A percentile compares a stretch with the other conserved stretches of the same genome.
Evolutionary conservation across 129 eudicot species (phyloP).

Genomic region (Tagetes patula): DNA sequence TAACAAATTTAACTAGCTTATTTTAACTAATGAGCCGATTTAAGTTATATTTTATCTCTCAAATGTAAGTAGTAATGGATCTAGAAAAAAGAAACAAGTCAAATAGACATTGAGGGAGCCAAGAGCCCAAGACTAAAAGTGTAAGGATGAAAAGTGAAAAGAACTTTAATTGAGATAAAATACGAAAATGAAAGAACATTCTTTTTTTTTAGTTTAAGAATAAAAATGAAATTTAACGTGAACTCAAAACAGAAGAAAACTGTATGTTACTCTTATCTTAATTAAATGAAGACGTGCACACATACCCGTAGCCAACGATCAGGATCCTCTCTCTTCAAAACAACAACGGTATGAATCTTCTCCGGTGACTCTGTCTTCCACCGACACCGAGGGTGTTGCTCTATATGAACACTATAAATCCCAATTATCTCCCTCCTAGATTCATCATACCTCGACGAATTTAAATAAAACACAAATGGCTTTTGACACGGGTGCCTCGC

Average conservation of each 20-base stretch:
- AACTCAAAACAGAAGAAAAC: background rate
- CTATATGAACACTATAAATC: conserved; percentile 50
- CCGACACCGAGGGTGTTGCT: conserved; percentile 47
- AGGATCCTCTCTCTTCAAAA: conserved; percentile 54
- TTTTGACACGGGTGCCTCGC: conserved; percentile 58
- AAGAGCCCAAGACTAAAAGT: too few species aligned
- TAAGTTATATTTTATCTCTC: background rate
- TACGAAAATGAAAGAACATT: too few species aligned
- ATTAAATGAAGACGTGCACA: background rate
- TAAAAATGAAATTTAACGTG: background rate
- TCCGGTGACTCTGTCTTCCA: conserved; percentile 73
- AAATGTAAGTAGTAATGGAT: too few species aligned
- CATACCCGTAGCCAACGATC: conserved; percentile 59
- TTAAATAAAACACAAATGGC: conserved; percentile 50
- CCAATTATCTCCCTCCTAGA: conserved; percentile 46
- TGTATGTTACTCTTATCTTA: conserved; percentile 9
- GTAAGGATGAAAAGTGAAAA: too few species aligned
- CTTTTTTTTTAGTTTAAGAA: too few species aligned
- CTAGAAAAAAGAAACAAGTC: too few species aligned
- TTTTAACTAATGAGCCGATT: background rate
- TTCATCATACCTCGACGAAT: conserved; percentile 48
- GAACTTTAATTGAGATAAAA: too few species aligned
- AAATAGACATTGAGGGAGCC: too few species aligned
- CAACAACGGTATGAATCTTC: conserved; percentile 48
- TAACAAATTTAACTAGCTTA: background rate